These are phyloP conservation scores for Prunus dulcis DNA, from an alignment of 306 rosid species.

Conservation along the genomic window DNA sequence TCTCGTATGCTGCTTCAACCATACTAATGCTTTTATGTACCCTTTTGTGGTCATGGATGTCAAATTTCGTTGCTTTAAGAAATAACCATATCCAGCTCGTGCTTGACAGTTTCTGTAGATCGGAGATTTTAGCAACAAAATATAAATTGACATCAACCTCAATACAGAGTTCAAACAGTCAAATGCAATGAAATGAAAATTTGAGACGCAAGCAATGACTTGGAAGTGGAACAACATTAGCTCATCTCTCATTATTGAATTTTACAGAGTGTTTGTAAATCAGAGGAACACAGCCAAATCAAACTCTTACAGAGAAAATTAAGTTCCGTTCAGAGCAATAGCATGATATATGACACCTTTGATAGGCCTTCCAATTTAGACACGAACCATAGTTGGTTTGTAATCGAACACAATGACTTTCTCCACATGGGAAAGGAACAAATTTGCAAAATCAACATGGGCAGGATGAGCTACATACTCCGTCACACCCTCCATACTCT, in stretches of 20 bases:
- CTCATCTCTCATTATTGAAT: slow-evolving; percentile 5
- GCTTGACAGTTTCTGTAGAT: too few species aligned
- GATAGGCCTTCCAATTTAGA: slow-evolving; percentile 20
- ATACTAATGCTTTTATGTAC: not conserved
- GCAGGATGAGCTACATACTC: slow-evolving; percentile 71
- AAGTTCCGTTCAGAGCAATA: slow-evolving; percentile 13
- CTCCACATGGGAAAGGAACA: slow-evolving; percentile 49
- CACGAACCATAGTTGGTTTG: slow-evolving; percentile 47
- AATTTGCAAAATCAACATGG: slow-evolving; percentile 65
- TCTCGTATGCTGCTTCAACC: not conserved
- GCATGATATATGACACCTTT: not conserved
- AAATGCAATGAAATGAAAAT: not conserved
- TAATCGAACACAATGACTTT: slow-evolving; percentile 62
- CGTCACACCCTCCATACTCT: slow-evolving; percentile 68
- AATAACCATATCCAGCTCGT: not conserved
- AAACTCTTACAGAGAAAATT: not conserved
- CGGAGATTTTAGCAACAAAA: too few species aligned
- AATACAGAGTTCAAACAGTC: too few species aligned
- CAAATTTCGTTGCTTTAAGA: not conserved
- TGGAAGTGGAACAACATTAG: not conserved
- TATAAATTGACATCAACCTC: too few species aligned
- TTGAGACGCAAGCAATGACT: not conserved
- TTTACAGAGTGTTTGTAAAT: not conserved
- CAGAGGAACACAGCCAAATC: not conserved
- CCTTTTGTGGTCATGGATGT: not conserved